Percentiles rank a stretch among this genome's conserved stretches.
Conservation (phyloP, 345 rosid genomes). For the Aethionema arabicum region DNA sequence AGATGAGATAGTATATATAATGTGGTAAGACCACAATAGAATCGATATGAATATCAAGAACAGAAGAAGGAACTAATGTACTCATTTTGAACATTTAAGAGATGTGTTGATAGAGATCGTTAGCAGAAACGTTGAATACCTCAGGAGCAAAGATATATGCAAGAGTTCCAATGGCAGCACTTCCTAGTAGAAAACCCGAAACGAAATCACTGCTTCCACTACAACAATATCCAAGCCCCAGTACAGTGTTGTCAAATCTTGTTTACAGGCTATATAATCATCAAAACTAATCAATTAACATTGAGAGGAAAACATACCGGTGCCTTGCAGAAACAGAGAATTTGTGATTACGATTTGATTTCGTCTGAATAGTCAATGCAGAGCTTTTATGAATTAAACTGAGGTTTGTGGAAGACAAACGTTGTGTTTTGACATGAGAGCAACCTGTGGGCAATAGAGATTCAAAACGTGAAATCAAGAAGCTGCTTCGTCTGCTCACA, state of each 20-base stretch:
- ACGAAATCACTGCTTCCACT: slow-evolving; percentile 69
- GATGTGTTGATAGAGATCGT: no score
- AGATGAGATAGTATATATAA: not conserved
- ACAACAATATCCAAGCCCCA: not conserved
- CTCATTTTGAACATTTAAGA: no score
- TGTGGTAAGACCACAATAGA: no score
- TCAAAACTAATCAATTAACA: not conserved
- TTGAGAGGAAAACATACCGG: slow-evolving; percentile 40
- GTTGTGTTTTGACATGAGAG: slow-evolving; percentile 35
- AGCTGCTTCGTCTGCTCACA: not conserved
- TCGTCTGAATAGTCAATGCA: slow-evolving; percentile 38
- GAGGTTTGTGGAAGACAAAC: slow-evolving; percentile 43
- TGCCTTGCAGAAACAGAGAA: slow-evolving; percentile 52
- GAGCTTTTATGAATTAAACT: slow-evolving; percentile 36
- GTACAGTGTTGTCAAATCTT: not conserved
- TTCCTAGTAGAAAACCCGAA: slow-evolving; percentile 66
- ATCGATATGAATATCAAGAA: no score
- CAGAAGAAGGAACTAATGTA: no score
- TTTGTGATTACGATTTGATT: slow-evolving; percentile 32
- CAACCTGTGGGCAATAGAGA: slow-evolving; percentile 38
- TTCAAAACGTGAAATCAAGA: not conserved
- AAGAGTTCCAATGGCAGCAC: slow-evolving; percentile 64
- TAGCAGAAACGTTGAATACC: no score
- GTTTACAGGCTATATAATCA: no score
- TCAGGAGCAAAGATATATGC: slow-evolving; percentile 70